Evolutionary conservation across 768 basidiomycete genomes (phyloP).

Genomic region (Boletus rufocinnamomeus): DNA sequence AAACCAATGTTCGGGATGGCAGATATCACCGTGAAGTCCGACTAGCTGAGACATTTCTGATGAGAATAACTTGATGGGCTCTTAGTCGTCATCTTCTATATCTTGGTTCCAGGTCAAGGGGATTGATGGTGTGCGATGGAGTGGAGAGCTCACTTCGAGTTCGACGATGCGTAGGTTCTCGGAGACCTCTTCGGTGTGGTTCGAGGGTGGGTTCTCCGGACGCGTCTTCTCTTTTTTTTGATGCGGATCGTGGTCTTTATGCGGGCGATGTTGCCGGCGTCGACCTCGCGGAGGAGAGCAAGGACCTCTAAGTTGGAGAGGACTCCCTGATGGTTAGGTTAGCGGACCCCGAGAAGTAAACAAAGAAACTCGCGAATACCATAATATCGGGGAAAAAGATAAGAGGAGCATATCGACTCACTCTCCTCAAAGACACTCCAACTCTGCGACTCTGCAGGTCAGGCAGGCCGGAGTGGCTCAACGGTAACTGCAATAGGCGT

Average conservation of each 20-base stretch:
- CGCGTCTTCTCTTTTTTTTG: conserved; percentile 75
- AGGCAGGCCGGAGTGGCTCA: too few relatives aligned
- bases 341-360: conserved; percentile 20
- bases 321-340: conserved; percentile 40
- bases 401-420: conserved; percentile 9
- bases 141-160: conserved; percentile 51
- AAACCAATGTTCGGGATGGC: background rate
- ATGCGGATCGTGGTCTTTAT: conserved; percentile 69
- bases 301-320: conserved; percentile 90
- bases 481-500: too few relatives aligned
- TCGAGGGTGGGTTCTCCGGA: conserved; percentile 37
- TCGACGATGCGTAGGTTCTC: conserved; percentile 86
- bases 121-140: background rate
- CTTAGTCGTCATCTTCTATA: too few relatives aligned
- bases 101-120: background rate
- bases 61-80: background rate
- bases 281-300: conserved; percentile 71
- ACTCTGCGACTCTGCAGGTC: too few relatives aligned
- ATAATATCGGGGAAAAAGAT: conserved; percentile 11
- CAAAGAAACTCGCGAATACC: conserved; percentile 15
- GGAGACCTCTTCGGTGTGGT: conserved; percentile 55
- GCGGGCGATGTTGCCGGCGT: conserved; percentile 68
- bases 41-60: background rate
- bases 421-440: background rate
- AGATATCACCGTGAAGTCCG: background rate